Conservation (phyloP, 495 filamentous ascomycete species). For the Chaetomium fimeti region DNA sequence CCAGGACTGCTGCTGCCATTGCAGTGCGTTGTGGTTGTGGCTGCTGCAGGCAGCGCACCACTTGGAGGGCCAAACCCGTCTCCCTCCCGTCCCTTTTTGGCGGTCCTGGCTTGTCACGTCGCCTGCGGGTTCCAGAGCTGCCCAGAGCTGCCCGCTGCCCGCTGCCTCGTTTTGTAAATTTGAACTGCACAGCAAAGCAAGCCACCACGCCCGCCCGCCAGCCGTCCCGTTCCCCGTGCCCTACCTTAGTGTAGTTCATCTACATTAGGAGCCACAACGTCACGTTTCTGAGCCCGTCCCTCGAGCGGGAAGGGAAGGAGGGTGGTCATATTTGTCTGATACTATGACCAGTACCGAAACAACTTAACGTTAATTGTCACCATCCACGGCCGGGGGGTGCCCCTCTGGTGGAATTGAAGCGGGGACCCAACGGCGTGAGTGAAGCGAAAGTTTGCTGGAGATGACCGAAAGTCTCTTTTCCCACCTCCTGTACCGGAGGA, state of each 20-base stretch:
- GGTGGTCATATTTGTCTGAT: slow-evolving; percentile 3
- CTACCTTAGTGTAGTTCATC: slow-evolving; percentile 23
- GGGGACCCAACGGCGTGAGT: background rate
- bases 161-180: background rate
- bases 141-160: too few relatives aligned
- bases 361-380: slow-evolving; percentile 3
- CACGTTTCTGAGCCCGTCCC: slow-evolving; percentile 11
- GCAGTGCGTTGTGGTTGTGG: too few relatives aligned
- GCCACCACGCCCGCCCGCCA: slow-evolving; percentile 17
- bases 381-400: background rate
- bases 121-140: background rate
- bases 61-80: slow-evolving; percentile 11
- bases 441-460: slow-evolving; percentile 9
- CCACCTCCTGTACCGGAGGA: background rate
- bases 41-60: background rate
- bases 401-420: background rate
- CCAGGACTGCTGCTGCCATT: background rate
- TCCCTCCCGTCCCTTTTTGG: slow-evolving; percentile 15
- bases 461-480: background rate
- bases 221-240: slow-evolving; percentile 12
- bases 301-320: slow-evolving; percentile 13
- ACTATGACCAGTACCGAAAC: slow-evolving; percentile 2
- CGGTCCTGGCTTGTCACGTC: slow-evolving; percentile 8
- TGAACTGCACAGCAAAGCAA: background rate
- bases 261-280: slow-evolving; percentile 12